phyloP scores from a whole-genome alignment of 2,329 filamentous ascomycete genomes.

The Onygenales sp. region DNA sequence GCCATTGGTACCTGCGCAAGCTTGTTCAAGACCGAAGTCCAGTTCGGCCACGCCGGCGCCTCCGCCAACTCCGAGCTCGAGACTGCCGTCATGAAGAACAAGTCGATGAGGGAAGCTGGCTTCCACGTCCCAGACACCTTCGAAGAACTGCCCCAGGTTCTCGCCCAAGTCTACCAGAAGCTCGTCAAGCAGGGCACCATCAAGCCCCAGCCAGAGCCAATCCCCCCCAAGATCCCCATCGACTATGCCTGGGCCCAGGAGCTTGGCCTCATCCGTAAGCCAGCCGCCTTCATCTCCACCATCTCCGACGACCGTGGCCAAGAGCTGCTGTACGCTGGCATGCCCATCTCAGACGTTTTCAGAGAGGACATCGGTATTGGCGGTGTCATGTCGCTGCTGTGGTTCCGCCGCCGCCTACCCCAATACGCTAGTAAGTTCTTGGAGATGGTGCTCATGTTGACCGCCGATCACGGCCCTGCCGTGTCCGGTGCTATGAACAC shows the following conservation, averaged over 20 bases:
- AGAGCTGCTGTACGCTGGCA: constrained; percentile 95
- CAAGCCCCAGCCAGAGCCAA: constrained; percentile 75
- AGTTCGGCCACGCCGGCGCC: constrained; percentile 97
- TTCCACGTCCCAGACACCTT: constrained; percentile 94
- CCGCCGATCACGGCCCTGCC: constrained; percentile 95
- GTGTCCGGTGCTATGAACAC: constrained; percentile 99
- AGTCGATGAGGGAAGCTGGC: constrained; percentile 88
- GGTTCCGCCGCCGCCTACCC: constrained; percentile 97
- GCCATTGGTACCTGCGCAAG: constrained; percentile 97
- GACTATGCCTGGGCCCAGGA: constrained; percentile 99
- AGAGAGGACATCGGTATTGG: constrained; percentile 97
- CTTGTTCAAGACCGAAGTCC: constrained; percentile 99
- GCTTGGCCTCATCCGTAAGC: constrained; percentile 98
- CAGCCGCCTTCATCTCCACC: constrained; percentile 98
- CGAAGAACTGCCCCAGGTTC: constrained; percentile 75
- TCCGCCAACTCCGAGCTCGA: constrained; percentile 99
- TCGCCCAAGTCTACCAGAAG: constrained; percentile 77
- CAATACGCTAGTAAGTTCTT: constrained; percentile 97
- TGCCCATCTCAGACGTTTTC: constrained; percentile 99
- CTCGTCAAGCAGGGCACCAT: constrained; percentile 79
- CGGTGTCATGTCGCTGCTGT: constrained; percentile 98
- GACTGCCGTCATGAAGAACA: constrained; percentile 94
- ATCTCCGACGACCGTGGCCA: constrained; percentile 99
- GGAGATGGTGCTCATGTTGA: constrained; percentile 99
- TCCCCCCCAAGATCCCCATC: constrained; percentile 97